Conservation (phyloP, 257 asterid genomes). For the Forsythia viridissima region DNA sequence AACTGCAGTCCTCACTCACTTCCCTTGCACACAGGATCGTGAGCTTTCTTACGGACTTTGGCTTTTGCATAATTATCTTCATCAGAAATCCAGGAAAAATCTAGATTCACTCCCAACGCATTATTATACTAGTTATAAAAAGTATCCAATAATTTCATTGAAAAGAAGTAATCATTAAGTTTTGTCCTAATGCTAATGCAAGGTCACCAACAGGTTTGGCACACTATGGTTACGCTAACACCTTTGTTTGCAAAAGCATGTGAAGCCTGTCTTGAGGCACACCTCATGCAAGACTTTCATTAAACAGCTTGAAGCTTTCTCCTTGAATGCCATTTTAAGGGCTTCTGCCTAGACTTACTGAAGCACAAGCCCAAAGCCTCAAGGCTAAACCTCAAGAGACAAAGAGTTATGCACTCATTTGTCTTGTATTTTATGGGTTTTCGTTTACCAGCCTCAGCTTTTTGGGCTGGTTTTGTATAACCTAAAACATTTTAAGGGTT, state of each 20-base stretch:
- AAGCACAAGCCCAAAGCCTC: not conserved
- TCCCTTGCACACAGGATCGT: not conserved
- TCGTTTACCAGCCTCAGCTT: not conserved
- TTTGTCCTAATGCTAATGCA: not conserved
- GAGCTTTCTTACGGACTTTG: not conserved
- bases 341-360: not conserved
- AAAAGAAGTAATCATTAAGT: not conserved
- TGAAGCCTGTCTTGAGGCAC: not conserved
- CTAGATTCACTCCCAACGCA: not conserved
- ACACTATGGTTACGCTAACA: not conserved
- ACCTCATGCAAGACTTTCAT: not conserved
- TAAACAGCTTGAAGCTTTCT: not conserved
- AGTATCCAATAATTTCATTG: not conserved
- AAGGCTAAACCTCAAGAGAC: not conserved
- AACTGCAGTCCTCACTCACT: not conserved
- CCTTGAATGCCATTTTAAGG: not conserved
- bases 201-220: not conserved
- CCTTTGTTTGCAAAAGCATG: not conserved
- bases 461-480: not conserved
- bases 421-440: not conserved
- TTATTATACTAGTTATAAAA: not conserved
- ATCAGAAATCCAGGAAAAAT: not conserved
- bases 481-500: no score
- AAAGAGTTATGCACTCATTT: not conserved
- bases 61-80: not conserved